Conservation (phyloP, 2,329 filamentous ascomycete species). For the Rutstroemia sp. region DNA sequence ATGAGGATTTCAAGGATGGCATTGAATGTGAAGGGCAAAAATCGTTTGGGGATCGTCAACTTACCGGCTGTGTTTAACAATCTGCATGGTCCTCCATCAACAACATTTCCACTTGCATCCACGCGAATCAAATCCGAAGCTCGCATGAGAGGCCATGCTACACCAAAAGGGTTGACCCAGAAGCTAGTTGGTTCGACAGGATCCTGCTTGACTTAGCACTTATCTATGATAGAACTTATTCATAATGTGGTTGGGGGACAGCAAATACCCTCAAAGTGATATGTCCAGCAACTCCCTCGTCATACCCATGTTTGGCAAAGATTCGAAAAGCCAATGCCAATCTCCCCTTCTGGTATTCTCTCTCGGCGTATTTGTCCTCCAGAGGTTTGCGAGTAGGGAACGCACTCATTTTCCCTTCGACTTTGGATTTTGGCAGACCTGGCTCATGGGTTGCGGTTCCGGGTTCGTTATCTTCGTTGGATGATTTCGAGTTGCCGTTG, state of each 20-base stretch:
- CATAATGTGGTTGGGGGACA: not conserved
- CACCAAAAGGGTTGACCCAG: conserved; percentile 31
- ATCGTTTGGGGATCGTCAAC: not conserved
- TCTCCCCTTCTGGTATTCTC: conserved; percentile 34
- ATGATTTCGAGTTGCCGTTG: too few species aligned
- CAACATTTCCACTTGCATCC: conserved; percentile 50
- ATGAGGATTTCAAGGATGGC: too few species aligned
- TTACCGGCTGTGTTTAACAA: conserved; percentile 28
- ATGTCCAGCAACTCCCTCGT: conserved; percentile 40
- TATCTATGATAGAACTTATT: not conserved
- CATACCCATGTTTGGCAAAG: conserved; percentile 39
- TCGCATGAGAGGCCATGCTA: conserved; percentile 40
- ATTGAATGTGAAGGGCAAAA: not conserved
- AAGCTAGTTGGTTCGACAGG: conserved; percentile 29
- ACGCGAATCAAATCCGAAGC: conserved; percentile 62
- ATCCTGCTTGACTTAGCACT: conserved; percentile 19
- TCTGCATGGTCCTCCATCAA: conserved; percentile 47
- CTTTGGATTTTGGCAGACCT: conserved; percentile 15
- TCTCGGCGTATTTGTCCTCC: conserved; percentile 29
- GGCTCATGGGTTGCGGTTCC: conserved; percentile 18
- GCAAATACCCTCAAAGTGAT: conserved; percentile 32
- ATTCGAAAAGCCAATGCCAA: conserved; percentile 41
- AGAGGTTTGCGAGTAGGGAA: conserved; percentile 16
- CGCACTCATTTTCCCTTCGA: conserved; percentile 3
- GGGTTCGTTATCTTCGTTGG: too few species aligned